Evolutionary conservation across 2,329 filamentous ascomycete genomes (phyloP).

Genomic region (Diaporthe sp.): DNA sequence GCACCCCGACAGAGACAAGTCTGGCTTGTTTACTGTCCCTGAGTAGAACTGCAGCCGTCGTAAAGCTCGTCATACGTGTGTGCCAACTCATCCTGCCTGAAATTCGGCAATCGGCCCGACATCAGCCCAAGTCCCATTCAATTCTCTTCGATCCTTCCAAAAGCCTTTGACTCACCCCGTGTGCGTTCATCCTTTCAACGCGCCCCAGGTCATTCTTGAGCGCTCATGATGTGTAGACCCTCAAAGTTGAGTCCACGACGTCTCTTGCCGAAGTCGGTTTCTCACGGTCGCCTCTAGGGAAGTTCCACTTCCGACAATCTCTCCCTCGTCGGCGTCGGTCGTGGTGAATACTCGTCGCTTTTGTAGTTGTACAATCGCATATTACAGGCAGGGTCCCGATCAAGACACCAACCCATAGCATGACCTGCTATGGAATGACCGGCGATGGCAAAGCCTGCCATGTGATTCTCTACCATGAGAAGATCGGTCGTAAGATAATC

Average conservation of each 20-base stretch:
- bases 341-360: no score
- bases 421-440: background rate
- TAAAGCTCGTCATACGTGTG: background rate
- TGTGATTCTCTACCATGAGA: background rate
- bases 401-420: background rate
- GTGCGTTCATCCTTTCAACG: background rate
- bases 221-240: background rate
- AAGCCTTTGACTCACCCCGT: background rate
- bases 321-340: background rate
- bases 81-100: background rate
- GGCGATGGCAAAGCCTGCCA: background rate
- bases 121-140: background rate
- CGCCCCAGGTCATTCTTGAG: background rate
- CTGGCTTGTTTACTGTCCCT: background rate
- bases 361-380: background rate
- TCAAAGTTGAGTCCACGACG: background rate
- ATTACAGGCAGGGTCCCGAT: rapidly evolving
- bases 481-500: background rate
- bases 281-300: background rate
- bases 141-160: background rate
- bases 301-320: background rate
- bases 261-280: background rate
- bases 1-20: background rate
- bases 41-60: background rate
- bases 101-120: background rate